These are phyloP conservation scores for Plasmodium gonderi DNA, from an alignment of 169 alveolate species.

Conservation along the genomic window DNA sequence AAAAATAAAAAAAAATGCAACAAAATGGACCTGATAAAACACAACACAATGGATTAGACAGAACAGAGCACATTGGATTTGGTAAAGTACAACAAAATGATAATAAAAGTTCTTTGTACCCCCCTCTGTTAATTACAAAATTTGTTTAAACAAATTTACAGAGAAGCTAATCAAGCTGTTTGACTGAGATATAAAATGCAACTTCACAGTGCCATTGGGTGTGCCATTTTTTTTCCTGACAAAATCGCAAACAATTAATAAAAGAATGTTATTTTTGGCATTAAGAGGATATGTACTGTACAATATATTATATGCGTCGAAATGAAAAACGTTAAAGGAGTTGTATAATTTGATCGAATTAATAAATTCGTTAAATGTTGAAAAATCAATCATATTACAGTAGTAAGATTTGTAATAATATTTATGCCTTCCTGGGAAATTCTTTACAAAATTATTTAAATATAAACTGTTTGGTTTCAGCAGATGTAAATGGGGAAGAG, in stretches of 20 bases:
- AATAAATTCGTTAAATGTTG: constrained; percentile 28
- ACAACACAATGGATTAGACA: not conserved
- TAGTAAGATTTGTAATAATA: constrained; percentile 52
- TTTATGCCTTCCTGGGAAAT: not conserved
- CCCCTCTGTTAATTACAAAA: constrained; percentile 1
- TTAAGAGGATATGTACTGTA: constrained; percentile 39
- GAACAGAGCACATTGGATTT: not conserved
- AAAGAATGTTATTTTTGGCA: constrained; percentile 20
- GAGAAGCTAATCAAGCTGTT: constrained; percentile 44
- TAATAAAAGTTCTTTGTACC: not conserved
- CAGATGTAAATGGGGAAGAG: constrained; percentile 24
- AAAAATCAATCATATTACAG: constrained; percentile 11
- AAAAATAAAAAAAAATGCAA: constrained; percentile 10
- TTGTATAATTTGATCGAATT: constrained; percentile 48
- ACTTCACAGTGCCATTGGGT: constrained; percentile 4
- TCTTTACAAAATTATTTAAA: constrained; percentile 43
- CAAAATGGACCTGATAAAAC: too few species aligned
- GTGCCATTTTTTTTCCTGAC: constrained; percentile 3
- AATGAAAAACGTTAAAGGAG: constrained; percentile 64
- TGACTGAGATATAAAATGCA: constrained; percentile 58
- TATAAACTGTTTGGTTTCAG: constrained; percentile 53
- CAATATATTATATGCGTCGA: constrained; percentile 36
- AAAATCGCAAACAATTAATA: constrained; percentile 49
- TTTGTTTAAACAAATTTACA: constrained; percentile 62
- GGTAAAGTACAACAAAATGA: not conserved